Percentiles rank a stretch among this genome's conserved stretches.
Conservation (phyloP, 176 grass and related monocot species). For the Triticum turgidum region DNA sequence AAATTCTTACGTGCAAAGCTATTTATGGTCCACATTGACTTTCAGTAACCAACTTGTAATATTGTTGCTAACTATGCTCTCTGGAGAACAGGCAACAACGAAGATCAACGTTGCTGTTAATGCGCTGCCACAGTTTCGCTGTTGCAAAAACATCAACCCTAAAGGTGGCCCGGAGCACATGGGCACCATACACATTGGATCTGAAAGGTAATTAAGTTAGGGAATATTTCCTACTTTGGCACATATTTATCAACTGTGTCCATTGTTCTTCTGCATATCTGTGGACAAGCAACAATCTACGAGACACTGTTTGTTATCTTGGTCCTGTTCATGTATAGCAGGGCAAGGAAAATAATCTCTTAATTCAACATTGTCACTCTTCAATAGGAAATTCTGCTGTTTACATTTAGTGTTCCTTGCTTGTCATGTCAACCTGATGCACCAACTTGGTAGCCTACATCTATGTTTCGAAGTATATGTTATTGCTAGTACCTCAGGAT, state of each 20-base stretch:
- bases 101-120: slow-evolving; percentile 97
- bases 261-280: slow-evolving; percentile 20
- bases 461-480: slow-evolving; percentile 1
- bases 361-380: background rate
- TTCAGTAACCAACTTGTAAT: slow-evolving; percentile 16
- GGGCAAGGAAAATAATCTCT: background rate
- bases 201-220: slow-evolving; percentile 68
- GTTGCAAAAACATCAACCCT: slow-evolving; percentile 61
- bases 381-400: background rate
- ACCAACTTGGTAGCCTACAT: slow-evolving; percentile 5
- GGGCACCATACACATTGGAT: slow-evolving; percentile 96
- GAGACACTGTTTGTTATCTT: slow-evolving; percentile 4
- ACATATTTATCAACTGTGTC: background rate
- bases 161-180: slow-evolving; percentile 82
- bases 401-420: background rate
- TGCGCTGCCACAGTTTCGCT: slow-evolving; percentile 83
- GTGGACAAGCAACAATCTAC: background rate
- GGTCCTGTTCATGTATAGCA: slow-evolving; percentile 17
- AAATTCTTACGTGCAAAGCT: background rate
- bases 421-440: slow-evolving; percentile 3
- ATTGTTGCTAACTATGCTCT: slow-evolving; percentile 25
- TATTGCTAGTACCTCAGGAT: slow-evolving; percentile 2
- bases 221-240: background rate
- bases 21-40: background rate
- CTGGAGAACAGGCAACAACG: slow-evolving; percentile 73